Conservation (phyloP, 1,284 basidiomycete genomes). For the Exobasidium cylindrosporum region DNA sequence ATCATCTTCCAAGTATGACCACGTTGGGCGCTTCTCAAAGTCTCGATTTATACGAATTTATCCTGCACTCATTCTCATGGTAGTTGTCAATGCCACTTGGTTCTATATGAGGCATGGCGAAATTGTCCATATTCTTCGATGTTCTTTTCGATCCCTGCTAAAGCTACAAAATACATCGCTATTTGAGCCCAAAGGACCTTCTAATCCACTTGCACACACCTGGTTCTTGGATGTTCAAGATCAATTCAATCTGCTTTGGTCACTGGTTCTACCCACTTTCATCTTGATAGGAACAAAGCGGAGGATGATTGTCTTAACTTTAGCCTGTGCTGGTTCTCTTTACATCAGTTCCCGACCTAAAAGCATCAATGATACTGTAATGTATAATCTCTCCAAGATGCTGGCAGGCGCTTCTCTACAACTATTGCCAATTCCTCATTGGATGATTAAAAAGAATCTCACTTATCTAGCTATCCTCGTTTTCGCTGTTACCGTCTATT, state of each 20-base stretch:
- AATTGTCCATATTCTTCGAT: not conserved
- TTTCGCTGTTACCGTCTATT: not conserved
- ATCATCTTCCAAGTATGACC: not conserved
- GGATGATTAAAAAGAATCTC: not conserved
- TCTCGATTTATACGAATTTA: not conserved
- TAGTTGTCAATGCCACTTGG: not conserved
- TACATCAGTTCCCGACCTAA: not conserved
- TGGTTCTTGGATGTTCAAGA: conserved; percentile 1
- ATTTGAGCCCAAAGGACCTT: not conserved
- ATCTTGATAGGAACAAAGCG: not conserved
- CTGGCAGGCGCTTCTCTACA: not conserved
- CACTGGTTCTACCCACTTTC: not conserved
- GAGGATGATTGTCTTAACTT: not conserved
- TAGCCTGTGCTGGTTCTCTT: not conserved
- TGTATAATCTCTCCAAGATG: not conserved
- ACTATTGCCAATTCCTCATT: not conserved
- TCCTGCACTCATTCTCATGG: not conserved
- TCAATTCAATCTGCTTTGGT: not conserved
- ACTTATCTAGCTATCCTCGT: not conserved
- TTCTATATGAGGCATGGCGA: not conserved
- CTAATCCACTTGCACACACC: not conserved
- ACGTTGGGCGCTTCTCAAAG: not conserved
- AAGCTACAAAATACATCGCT: not conserved
- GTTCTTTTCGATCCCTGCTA: not conserved
- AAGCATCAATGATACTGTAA: not conserved